These are phyloP conservation scores for Podospora australis DNA, from an alignment of 495 filamentous ascomycete genomes.

Conservation along the genomic window DNA sequence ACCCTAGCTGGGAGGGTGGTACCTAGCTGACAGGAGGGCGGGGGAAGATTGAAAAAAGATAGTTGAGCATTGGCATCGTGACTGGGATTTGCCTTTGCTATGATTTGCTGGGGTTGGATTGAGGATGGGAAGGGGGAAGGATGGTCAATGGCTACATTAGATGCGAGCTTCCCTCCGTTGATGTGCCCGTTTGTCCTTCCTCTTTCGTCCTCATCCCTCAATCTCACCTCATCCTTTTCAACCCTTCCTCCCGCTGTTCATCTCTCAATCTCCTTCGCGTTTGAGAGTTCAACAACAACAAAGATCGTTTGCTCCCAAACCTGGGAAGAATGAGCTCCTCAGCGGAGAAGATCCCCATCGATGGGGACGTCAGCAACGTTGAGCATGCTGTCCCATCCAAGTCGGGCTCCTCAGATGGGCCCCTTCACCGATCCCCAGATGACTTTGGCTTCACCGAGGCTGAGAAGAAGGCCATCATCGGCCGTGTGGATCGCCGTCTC, in stretches of 20 bases:
- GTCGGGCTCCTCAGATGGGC: background rate
- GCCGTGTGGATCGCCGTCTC: slow-evolving; percentile 55
- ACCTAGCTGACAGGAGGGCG: background rate
- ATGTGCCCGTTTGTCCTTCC: background rate
- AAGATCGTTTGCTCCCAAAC: background rate
- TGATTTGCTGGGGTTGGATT: background rate
- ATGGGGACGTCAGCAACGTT: slow-evolving; percentile 5
- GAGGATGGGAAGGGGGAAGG: background rate
- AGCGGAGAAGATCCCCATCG: slow-evolving; percentile 11
- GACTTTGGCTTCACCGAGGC: slow-evolving; percentile 29
- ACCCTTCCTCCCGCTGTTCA: background rate
- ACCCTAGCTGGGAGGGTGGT: background rate
- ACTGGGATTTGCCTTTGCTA: background rate
- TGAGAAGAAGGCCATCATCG: slow-evolving; percentile 45
- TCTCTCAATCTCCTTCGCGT: background rate
- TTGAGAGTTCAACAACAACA: background rate
- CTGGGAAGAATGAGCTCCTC: slow-evolving; percentile 3
- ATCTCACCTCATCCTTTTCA: background rate
- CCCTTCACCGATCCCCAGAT: slow-evolving; percentile 7
- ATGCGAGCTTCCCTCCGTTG: background rate
- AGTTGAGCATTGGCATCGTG: background rate
- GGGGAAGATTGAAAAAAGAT: too few species aligned
- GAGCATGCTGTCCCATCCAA: slow-evolving; percentile 10
- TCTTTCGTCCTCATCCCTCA: background rate
- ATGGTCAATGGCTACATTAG: background rate